A percentile compares a stretch with the other conserved stretches of the same genome.
Evolutionary conservation across 164 flowering plant species (phyloP).

Genomic region (Aristolochia fimbriata): DNA sequence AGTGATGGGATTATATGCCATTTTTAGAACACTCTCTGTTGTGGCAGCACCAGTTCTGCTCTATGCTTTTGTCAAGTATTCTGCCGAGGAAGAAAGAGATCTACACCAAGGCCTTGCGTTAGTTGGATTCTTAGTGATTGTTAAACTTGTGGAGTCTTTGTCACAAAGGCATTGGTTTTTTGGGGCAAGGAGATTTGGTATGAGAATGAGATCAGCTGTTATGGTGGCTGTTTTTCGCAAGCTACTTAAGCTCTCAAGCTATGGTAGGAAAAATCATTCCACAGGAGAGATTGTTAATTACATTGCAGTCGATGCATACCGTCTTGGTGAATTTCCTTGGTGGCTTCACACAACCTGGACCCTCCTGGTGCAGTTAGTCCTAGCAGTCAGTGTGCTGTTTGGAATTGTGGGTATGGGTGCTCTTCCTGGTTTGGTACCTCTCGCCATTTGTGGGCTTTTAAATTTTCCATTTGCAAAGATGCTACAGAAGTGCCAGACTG

Average conservation of each 20-base stretch:
- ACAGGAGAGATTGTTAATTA: conserved; percentile 85
- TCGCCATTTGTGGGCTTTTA: conserved; percentile 44
- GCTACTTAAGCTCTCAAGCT: conserved; percentile 63
- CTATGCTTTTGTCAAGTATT: conserved; percentile 48
- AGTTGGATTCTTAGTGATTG: conserved; percentile 45
- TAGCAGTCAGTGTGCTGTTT: conserved; percentile 42
- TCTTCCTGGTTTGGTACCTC: conserved; percentile 50
- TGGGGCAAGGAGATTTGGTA: conserved; percentile 47
- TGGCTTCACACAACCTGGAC: conserved; percentile 69
- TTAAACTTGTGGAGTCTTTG: conserved; percentile 57
- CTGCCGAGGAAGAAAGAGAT: conserved; percentile 19
- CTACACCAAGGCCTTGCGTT: conserved; percentile 29
- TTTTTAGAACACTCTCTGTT: conserved; percentile 38
- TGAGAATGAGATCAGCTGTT: conserved; percentile 76
- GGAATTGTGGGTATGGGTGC: conserved; percentile 56
- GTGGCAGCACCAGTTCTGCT: conserved; percentile 53
- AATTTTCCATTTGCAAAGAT: conserved; percentile 67
- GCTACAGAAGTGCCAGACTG: conserved; percentile 39
- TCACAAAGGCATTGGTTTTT: conserved; percentile 64
- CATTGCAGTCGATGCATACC: conserved; percentile 77
- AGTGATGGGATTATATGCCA: conserved; percentile 34
- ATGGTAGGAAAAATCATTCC: conserved; percentile 54
- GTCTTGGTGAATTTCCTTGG: conserved; percentile 71
- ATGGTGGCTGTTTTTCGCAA: conserved; percentile 63
- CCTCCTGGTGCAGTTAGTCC: conserved; percentile 33